Conservation (phyloP, 73 alveolate genomes). For the Paramecium biaurelia region DNA sequence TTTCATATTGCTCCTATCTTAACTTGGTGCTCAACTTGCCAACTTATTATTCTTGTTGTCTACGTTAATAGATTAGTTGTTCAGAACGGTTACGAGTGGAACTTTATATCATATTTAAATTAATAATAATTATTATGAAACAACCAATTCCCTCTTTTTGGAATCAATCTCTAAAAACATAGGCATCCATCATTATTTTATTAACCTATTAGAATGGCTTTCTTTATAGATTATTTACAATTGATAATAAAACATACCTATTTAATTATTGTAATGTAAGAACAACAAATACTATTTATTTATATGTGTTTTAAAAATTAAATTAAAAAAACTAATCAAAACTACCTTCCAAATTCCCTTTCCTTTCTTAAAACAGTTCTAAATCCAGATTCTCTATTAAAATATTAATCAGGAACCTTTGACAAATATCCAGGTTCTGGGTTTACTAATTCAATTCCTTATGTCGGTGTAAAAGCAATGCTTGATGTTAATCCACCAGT, state of each 20-base stretch:
- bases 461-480: conserved; percentile 50
- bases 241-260: background rate
- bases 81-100: conserved; percentile 51
- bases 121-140: background rate
- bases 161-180: background rate
- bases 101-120: conserved; percentile 42
- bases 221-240: too few species aligned
- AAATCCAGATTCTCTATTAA: conserved; percentile 57
- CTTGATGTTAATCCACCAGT: conserved; percentile 60
- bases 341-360: background rate
- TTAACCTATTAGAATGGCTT: too few species aligned
- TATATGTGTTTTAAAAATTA: background rate
- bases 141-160: background rate
- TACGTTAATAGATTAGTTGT: background rate
- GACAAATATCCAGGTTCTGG: conserved; percentile 27
- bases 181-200: background rate
- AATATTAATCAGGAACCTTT: conserved; percentile 33
- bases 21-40: conserved; percentile 8
- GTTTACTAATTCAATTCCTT: conserved; percentile 48
- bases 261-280: background rate
- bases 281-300: background rate
- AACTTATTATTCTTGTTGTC: conserved; percentile 8
- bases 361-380: conserved; percentile 40
- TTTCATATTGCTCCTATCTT: conserved; percentile 50
- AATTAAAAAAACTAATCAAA: background rate